Conservation (phyloP, 2,329 filamentous ascomycete genomes). For the Clonostachys solani region DNA sequence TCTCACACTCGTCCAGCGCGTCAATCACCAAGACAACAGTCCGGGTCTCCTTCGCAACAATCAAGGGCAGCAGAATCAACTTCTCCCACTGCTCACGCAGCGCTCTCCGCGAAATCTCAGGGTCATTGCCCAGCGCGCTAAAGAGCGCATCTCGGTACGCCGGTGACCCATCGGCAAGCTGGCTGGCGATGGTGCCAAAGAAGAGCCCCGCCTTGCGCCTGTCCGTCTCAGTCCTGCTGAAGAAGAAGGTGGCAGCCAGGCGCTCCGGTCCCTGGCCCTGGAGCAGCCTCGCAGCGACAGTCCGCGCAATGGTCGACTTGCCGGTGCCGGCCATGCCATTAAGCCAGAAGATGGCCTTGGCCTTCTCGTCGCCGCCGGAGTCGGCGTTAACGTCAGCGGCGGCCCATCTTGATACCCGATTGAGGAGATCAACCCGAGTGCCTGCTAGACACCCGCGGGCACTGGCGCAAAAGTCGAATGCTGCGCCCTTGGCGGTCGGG, state of each 20-base stretch:
- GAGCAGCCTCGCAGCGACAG: not conserved
- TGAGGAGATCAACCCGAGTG: not conserved
- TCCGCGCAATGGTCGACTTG: slow-evolving; percentile 2
- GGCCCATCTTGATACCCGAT: not conserved
- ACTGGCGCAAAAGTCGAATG: not conserved
- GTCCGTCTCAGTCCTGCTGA: not conserved
- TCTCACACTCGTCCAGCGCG: slow-evolving; percentile 1
- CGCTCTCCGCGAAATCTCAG: not conserved
- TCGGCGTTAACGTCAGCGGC: too few species aligned
- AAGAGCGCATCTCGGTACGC: not conserved
- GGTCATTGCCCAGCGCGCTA: not conserved
- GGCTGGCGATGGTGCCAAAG: not conserved
- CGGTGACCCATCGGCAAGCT: not conserved
- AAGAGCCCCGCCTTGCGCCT: not conserved
- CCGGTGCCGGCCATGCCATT: slow-evolving; percentile 3
- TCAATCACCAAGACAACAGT: not conserved
- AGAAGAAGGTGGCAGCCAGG: not conserved
- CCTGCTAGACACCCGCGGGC: not conserved
- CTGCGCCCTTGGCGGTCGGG: not conserved
- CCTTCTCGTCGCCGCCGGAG: not conserved
- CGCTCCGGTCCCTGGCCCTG: not conserved
- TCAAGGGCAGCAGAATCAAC: slow-evolving; percentile 61
- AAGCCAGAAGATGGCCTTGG: slow-evolving; percentile 2
- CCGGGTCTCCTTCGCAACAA: slow-evolving; percentile 42
- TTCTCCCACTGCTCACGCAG: slow-evolving; percentile 51